Base-by-base conservation (phyloP, 129 eudicot genomes). In the Flaveria robusta region DNA sequence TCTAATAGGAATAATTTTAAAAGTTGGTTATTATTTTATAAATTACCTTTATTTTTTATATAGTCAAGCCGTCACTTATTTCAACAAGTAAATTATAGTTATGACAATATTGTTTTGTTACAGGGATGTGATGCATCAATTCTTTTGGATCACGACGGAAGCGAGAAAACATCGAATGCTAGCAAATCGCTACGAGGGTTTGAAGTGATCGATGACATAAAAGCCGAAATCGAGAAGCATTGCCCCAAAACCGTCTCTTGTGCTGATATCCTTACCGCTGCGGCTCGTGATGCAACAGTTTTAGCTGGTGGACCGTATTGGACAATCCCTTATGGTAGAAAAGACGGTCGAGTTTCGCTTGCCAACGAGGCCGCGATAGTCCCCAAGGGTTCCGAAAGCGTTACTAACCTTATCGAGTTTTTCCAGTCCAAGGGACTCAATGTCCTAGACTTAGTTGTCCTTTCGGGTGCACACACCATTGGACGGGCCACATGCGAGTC, bases 71-170 rank as follows among this genome's bases (percentile, higher is more conserved):
- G 7, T 34, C 7, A 34, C 7, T 34, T 34, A 5, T 34, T 31
- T 5, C 7, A 43, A 66, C 13, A 22, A 10, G 26, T 69, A 42
- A 9, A 10, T 7, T 26, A 46, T 19, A 47, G 42, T 37, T 18
- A 47, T 42, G 68, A 75, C 0, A 0, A 23, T 7, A 39, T 31
- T n/a, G 22, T 5, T 58, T 29, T 47, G 26, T 31, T 81, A 65
- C 50, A 92, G 98, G 98, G 98, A 54, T 92, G 98, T 72, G 96
- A 92, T 39, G 96, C 86, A 4, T 92, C 98, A 14, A 81, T 90
- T 67, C 89, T 92, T 20, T 75, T 92, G 75, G 83, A 90, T 49
- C 83, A 88, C 60, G 80, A 82, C 7, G 98, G 96, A 73, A 88
- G 96, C 49, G 98, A 92, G 77, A 92, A 85, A 70, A 19, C 8